phyloP scores from a whole-genome alignment of 2,329 filamentous ascomycete genomes.

The Calonectria hongkongensis region DNA sequence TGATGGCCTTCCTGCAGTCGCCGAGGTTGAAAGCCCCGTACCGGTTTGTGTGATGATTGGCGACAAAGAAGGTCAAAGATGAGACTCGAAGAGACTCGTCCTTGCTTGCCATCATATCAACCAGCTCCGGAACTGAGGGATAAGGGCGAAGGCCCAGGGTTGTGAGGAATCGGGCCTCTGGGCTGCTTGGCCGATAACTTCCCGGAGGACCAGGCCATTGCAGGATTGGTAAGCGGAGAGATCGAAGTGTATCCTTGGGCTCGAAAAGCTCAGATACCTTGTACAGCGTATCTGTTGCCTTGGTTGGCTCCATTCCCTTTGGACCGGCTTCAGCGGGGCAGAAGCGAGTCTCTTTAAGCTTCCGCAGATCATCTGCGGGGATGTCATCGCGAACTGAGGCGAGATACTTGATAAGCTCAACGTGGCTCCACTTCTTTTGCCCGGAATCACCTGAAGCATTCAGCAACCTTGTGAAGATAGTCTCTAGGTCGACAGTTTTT shows the following conservation, averaged over 20 bases:
- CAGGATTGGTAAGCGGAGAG: slow-evolving; percentile 83
- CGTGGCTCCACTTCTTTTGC: slow-evolving; percentile 89
- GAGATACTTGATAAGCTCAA: slow-evolving; percentile 95
- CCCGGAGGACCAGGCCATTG: slow-evolving; percentile 85
- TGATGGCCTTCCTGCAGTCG: slow-evolving; percentile 73
- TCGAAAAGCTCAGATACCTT: slow-evolving; percentile 88
- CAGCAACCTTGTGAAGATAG: slow-evolving; percentile 92
- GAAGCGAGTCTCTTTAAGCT: slow-evolving; percentile 85
- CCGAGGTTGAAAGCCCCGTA: slow-evolving; percentile 81
- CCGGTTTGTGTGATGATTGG: slow-evolving; percentile 84
- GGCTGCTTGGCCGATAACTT: slow-evolving; percentile 77
- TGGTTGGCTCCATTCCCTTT: slow-evolving; percentile 71
- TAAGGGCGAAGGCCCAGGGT: slow-evolving; percentile 82
- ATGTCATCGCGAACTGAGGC: slow-evolving; percentile 94
- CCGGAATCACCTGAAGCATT: slow-evolving; percentile 72
- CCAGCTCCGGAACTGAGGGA: slow-evolving; percentile 83
- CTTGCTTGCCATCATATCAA: slow-evolving; percentile 84
- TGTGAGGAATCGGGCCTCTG: slow-evolving; percentile 84
- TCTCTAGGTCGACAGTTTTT: slow-evolving; percentile 95
- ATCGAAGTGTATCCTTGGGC: slow-evolving; percentile 81
- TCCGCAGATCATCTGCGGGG: slow-evolving; percentile 85
- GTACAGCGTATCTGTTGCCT: slow-evolving; percentile 75
- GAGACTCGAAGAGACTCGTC: slow-evolving; percentile 76
- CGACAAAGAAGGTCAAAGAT: slow-evolving; percentile 88
- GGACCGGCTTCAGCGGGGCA: slow-evolving; percentile 85